Evolutionary conservation across 805 yeast genomes (phyloP).

Genomic region (Zygosaccharomyces bisporus): DNA sequence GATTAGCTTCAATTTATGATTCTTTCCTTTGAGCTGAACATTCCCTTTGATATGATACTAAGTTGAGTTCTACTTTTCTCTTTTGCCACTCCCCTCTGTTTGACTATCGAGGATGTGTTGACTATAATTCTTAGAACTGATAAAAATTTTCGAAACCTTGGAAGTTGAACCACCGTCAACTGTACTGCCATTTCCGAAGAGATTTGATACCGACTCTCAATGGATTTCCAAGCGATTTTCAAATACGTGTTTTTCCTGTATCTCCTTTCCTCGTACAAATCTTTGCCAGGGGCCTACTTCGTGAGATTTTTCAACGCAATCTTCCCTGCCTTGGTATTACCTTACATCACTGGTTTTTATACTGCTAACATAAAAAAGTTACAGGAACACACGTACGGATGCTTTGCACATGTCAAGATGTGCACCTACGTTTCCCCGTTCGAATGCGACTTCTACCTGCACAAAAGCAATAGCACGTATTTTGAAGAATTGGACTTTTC

Average conservation of each 20-base stretch:
- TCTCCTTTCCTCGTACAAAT: conserved; percentile 44
- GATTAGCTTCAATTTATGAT: no score
- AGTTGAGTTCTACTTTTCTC: no score
- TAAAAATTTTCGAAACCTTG: neutral
- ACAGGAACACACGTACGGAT: conserved; percentile 21
- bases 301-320: conserved; percentile 55
- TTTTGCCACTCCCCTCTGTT: no score
- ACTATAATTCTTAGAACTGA: neutral
- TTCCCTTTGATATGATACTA: no score
- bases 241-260: conserved; percentile 19
- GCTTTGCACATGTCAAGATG: conserved; percentile 43
- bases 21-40: no score
- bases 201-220: neutral
- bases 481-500: conserved; percentile 77
- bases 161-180: neutral
- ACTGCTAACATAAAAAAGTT: conserved; percentile 23
- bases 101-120: no score
- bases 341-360: conserved; percentile 29
- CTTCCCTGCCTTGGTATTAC: conserved; percentile 41
- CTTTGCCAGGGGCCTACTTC: conserved; percentile 64
- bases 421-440: conserved; percentile 62
- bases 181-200: neutral
- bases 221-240: conserved; percentile 9
- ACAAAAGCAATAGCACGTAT: conserved; percentile 85
- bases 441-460: conserved; percentile 83